Percentiles rank a stretch among this genome's conserved stretches.
These are phyloP conservation scores for Capsicum pubescens DNA, from an alignment of 257 asterid species.

Conservation along the genomic window DNA sequence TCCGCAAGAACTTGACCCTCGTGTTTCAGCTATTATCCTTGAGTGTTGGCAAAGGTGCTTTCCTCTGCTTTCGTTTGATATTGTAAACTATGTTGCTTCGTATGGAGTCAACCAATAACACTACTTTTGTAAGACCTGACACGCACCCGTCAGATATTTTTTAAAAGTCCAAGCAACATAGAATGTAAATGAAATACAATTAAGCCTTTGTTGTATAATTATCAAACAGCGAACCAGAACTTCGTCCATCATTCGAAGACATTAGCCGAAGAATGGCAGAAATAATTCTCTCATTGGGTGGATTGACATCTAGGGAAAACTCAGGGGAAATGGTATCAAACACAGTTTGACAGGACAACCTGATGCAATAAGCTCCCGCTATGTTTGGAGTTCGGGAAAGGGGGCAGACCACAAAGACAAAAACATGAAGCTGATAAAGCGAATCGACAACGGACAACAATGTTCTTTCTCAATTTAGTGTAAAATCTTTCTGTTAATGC, in stretches of 20 bases:
- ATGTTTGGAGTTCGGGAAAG: too few species aligned
- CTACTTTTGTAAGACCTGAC: background rate
- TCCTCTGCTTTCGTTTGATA: background rate
- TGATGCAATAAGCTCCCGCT: too few species aligned
- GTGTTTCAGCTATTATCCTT: constrained; percentile 55
- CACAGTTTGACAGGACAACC: background rate
- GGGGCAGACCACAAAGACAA: background rate
- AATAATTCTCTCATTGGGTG: constrained; percentile 42
- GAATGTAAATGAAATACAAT: background rate
- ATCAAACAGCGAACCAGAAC: constrained; percentile 53
- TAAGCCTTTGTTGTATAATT: background rate
- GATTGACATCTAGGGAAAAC: constrained; percentile 33
- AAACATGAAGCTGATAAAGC: background rate
- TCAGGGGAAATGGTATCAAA: constrained; percentile 1
- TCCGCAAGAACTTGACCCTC: constrained; percentile 60
- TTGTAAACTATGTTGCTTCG: background rate
- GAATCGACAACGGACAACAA: background rate
- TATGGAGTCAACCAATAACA: background rate
- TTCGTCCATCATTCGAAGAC: constrained; percentile 75
- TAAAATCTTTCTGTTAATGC: background rate
- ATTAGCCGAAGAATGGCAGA: constrained; percentile 51
- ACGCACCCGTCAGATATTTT: background rate
- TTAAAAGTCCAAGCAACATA: background rate
- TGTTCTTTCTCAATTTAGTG: background rate
- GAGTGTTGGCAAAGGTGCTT: constrained; percentile 80